Evolutionary conservation across 371 early-diverging fungal species (phyloP), one percentile per base, ranked within the genome.

Genomic region (Homolaphlyctis polyrhiza): DNA sequence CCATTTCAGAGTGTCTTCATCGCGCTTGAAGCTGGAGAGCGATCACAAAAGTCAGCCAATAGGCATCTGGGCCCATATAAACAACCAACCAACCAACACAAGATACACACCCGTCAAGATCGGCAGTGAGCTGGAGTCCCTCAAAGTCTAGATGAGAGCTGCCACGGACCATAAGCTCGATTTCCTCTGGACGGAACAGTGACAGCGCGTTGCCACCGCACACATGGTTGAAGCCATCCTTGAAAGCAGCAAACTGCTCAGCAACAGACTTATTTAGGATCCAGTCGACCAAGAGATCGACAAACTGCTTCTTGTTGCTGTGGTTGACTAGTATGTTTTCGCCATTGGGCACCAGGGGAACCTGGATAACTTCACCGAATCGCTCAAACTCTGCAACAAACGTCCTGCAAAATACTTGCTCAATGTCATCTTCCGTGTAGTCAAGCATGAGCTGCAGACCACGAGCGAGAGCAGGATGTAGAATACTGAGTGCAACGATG

Each of bases 131-230:
- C 66, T 92, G 92, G 25, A 98, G 71, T 27, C 89, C 91, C 39
- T 86, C 74, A 66, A 97, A 87, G 65, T 98, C 94, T 35, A 97
- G 68, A 62, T 91, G 90, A 1, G 90, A 88, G 29, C 89, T 88
- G 16, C 99, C 99, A 50, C 95, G 91, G n/a, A 98, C 89, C 39
- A 98, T 82, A 66, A 91, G 86, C 72, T 97, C 97, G 27, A 98
- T 85, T 72, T 99, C 99, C 69, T 92, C 91, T 0, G 97, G 93
- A 57, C 90, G 79, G 73, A 96, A 95, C 23, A 94, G 80, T 77
- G 87, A 68, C 52, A 94, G 72, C 1, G 93, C 91, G 63, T 87
- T 88, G n/a, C 89, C 89, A 50, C 87, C 86, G 65, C 95, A 91
- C 3, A 97, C 91, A 11, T 87, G 79, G 67, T 90, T 84, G 66